A percentile compares a stretch with the other conserved stretches of the same genome.
Conservation (phyloP, 129 eudicot species). For the Arctium minus region DNA sequence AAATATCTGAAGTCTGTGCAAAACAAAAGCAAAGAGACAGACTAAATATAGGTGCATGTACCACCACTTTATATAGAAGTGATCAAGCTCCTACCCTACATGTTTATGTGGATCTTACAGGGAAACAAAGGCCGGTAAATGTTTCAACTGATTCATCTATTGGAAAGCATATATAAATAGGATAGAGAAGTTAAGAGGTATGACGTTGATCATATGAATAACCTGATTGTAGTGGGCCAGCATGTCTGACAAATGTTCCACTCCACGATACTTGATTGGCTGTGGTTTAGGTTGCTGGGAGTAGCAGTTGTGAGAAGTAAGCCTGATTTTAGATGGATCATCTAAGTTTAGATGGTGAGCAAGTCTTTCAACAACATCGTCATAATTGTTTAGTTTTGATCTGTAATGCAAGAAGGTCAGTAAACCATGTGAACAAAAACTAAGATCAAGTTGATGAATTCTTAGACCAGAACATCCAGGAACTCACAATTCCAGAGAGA, state of each 20-base stretch:
- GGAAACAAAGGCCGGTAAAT: neutral
- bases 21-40: neutral
- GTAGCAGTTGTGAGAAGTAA: slow-evolving; percentile 82
- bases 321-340: slow-evolving; percentile 81
- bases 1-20: slow-evolving; percentile 66
- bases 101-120: neutral
- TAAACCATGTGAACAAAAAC: neutral
- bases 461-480: neutral
- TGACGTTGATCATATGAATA: neutral
- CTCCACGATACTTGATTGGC: slow-evolving; percentile 72
- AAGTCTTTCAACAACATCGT: slow-evolving; percentile 72
- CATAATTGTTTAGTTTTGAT: slow-evolving; percentile 70
- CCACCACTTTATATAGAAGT: neutral
- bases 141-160: neutral
- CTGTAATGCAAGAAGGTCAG: slow-evolving; percentile 27
- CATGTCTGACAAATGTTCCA: slow-evolving; percentile 71
- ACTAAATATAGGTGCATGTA: neutral
- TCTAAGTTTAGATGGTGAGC: slow-evolving; percentile 57
- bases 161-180: neutral
- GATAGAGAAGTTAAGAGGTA: neutral
- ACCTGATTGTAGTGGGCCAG: slow-evolving; percentile 86
- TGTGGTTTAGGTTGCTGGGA: slow-evolving; percentile 89
- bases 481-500: slow-evolving; percentile 64
- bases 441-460: neutral
- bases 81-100: neutral